Evolutionary conservation across 805 yeast species (phyloP).

Genomic region (Wickerhamomyces chaumierensis): DNA sequence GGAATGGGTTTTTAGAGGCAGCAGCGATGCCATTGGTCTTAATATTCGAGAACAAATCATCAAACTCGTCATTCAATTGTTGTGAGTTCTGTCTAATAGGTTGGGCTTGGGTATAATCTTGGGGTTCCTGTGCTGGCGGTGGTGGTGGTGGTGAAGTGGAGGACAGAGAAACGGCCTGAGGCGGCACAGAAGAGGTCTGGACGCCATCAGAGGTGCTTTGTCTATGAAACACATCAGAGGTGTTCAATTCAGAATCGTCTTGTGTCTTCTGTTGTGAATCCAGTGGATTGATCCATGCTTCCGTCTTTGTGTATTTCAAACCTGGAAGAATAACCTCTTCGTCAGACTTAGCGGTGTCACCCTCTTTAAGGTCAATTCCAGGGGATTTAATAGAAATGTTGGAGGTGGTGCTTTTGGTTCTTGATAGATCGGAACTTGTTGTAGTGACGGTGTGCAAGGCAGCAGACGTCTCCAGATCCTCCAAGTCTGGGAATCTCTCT

Average conservation of each 20-base stretch:
- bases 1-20: conserved; percentile 15
- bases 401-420: neutral
- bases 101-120: too few species aligned
- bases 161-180: too few species aligned
- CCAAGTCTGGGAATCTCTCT: conserved; percentile 41
- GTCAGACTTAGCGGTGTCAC: too few species aligned
- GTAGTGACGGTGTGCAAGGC: too few species aligned
- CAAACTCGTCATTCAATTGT: conserved; percentile 1
- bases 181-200: too few species aligned
- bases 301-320: conserved; percentile 11
- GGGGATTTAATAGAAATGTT: too few species aligned
- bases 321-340: conserved; percentile 5
- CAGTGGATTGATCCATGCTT: conserved; percentile 10
- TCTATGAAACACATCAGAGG: conserved; percentile 14
- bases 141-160: too few species aligned
- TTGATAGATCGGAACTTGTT: neutral
- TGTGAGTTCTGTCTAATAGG: too few species aligned
- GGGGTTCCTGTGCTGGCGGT: too few species aligned
- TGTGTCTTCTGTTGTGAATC: neutral
- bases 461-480: conserved; percentile 18
- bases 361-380: too few species aligned
- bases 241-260: conserved; percentile 3
- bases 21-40: neutral
- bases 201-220: too few species aligned
- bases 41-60: conserved; percentile 10